phyloP scores from a whole-genome alignment of 768 basidiomycete species.

The Hebeloma cylindrosporum region DNA sequence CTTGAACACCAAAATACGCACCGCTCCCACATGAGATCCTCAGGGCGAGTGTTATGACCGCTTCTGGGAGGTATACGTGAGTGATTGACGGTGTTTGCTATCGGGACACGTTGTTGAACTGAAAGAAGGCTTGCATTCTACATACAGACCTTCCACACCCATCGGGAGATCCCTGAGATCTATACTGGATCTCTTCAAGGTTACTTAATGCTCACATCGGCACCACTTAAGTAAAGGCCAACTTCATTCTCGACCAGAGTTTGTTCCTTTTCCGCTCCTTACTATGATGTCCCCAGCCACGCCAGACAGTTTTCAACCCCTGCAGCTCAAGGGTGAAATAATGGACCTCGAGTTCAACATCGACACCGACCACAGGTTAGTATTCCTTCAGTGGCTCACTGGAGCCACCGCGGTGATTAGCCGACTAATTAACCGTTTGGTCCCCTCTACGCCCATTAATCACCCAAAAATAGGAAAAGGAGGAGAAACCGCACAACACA shows the following conservation, averaged over 20 bases:
- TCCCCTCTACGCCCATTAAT: conserved; percentile 45
- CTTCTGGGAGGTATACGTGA: conserved; percentile 23
- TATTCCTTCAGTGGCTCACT: conserved; percentile 22
- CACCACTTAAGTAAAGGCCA: conserved; percentile 56
- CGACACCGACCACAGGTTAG: conserved; percentile 67
- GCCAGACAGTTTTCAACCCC: conserved; percentile 52
- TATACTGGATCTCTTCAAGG: conserved; percentile 34
- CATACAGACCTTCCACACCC: conserved; percentile 15
- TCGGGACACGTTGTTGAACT: conserved; percentile 33
- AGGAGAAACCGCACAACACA: conserved; percentile 91
- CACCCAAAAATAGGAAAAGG: conserved; percentile 66
- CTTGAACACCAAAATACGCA: conserved; percentile 30
- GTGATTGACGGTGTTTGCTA: conserved; percentile 29
- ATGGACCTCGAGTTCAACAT: conserved; percentile 76
- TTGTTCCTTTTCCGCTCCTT: conserved; percentile 48
- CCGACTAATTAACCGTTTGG: conserved; percentile 49
- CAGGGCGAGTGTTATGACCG: conserved; percentile 36
- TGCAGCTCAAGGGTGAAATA: conserved; percentile 73
- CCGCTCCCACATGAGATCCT: conserved; percentile 42
- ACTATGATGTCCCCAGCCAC: conserved; percentile 57
- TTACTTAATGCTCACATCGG: conserved; percentile 63
- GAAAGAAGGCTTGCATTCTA: conserved; percentile 12
- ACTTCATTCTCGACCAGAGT: conserved; percentile 44
- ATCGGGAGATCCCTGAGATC: conserved; percentile 47
- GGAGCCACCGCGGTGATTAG: conserved; percentile 33